Evolutionary conservation across 208 protist species (phyloP).

Genomic region (Tetramitus jugosus): DNA sequence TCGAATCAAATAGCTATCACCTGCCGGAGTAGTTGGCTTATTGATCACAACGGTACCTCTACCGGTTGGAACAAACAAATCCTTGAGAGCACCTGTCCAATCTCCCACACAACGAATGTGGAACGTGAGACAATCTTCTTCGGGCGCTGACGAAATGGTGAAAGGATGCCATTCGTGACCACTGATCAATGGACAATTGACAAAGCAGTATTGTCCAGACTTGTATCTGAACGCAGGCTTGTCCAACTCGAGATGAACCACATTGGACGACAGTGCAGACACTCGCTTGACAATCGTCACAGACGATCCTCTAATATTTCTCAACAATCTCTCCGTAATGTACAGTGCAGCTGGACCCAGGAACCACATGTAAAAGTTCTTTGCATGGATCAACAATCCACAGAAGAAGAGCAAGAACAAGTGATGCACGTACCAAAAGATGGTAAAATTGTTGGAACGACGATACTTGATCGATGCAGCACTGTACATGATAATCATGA

Average conservation of each 20-base stretch:
- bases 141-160: conserved; percentile 60
- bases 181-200: conserved; percentile 61
- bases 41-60: conserved; percentile 9
- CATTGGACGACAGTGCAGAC: not conserved
- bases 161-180: conserved; percentile 69
- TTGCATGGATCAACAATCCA: conserved; percentile 49
- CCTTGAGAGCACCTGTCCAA: conserved; percentile 17
- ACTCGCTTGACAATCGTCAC: conserved; percentile 40
- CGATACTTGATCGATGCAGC: conserved; percentile 40
- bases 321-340: conserved; percentile 47
- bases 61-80: not conserved
- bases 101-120: conserved; percentile 40
- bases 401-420: conserved; percentile 60
- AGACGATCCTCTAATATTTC: conserved; percentile 38
- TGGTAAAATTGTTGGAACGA: conserved; percentile 50
- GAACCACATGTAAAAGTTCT: conserved; percentile 41
- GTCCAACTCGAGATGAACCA: conserved; percentile 20
- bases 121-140: conserved; percentile 39
- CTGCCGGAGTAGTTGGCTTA: conserved; percentile 6
- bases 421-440: conserved; percentile 69
- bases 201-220: conserved; percentile 64
- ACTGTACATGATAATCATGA: conserved; percentile 56
- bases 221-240: conserved; percentile 34
- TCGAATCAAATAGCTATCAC: conserved; percentile 32
- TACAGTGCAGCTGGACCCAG: conserved; percentile 42